These are phyloP conservation scores for Globisporangium carolinianum DNA, from an alignment of 352 stramenopile species.

Conservation along the genomic window DNA sequence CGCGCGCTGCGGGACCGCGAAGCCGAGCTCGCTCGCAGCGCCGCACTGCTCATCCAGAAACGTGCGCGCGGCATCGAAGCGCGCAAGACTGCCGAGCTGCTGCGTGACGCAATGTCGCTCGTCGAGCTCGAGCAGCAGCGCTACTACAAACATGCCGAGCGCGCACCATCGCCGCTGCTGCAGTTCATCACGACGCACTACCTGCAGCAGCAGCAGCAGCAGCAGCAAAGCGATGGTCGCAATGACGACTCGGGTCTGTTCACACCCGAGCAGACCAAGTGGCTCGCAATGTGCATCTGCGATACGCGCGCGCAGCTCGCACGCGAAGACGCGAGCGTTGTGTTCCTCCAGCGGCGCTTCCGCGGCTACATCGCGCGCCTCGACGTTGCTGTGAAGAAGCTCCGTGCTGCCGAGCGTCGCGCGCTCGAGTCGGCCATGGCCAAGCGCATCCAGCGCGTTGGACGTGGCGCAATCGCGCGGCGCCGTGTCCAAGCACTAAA, in stretches of 20 bases:
- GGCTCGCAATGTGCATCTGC: conserved; percentile 32
- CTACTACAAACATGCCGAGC: conserved; percentile 22
- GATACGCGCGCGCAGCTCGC: conserved; percentile 23
- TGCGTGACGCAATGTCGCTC: conserved; percentile 30
- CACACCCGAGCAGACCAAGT: conserved; percentile 32
- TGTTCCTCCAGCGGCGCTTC: conserved; percentile 50
- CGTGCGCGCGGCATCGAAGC: conserved; percentile 39
- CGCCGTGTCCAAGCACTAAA: conserved; percentile 20
- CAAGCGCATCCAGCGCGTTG: conserved; percentile 26
- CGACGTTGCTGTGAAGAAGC: conserved; percentile 30
- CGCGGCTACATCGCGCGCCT: conserved; percentile 38
- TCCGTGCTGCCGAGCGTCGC: conserved; percentile 22
- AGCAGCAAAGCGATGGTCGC: too few species aligned
- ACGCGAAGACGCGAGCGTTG: conserved; percentile 30
- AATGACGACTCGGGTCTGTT: conserved; percentile 7
- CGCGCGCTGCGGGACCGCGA: conserved; percentile 19
- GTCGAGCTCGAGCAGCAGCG: conserved; percentile 42
- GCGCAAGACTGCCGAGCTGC: conserved; percentile 22
- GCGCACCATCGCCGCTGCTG: conserved; percentile 34
- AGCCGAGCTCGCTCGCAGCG: conserved; percentile 24
- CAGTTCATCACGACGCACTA: conserved; percentile 44
- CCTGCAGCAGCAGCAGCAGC: not conserved
- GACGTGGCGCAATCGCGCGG: conserved; percentile 28
- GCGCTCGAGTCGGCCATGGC: conserved; percentile 27
- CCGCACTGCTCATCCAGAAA: conserved; percentile 52